Evolutionary conservation across 441 rosid species (phyloP).

Genomic region (Bruguiera hainesii): DNA sequence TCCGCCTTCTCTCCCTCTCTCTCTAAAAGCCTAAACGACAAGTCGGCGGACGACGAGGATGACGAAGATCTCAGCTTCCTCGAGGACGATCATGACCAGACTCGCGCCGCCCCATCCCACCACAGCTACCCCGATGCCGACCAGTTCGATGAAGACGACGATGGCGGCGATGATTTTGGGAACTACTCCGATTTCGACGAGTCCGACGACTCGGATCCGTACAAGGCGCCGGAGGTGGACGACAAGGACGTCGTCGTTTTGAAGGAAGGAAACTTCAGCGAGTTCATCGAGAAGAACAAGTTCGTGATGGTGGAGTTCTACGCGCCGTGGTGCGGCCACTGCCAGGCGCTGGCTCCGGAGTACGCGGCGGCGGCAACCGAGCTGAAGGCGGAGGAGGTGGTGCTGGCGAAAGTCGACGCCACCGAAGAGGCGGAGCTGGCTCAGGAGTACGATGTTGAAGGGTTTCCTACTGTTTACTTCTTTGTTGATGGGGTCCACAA

Average conservation of each 20-base stretch:
- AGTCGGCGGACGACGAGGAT: conserved; percentile 40
- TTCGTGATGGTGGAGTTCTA: conserved; percentile 96
- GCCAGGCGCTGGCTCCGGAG: conserved; percentile 95
- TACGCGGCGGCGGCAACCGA: conserved; percentile 98
- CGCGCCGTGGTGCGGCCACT: conserved; percentile 99
- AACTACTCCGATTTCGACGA: conserved; percentile 65
- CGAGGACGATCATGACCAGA: conserved; percentile 52
- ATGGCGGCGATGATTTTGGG: conserved; percentile 26
- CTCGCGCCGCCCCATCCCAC: conserved; percentile 16
- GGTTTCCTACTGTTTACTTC: conserved; percentile 78
- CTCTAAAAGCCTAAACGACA: conserved; percentile 25
- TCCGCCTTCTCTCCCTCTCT: conserved; percentile 46
- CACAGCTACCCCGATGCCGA: conserved; percentile 31
- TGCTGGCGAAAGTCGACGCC: conserved; percentile 87
- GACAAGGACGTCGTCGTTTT: conserved; percentile 89
- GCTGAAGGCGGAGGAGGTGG: conserved; percentile 56
- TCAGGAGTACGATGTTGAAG: conserved; percentile 74
- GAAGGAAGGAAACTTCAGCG: conserved; percentile 73
- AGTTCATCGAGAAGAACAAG: conserved; percentile 49
- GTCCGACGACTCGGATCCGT: conserved; percentile 44
- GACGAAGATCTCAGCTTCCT: conserved; percentile 98
- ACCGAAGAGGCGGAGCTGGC: conserved; percentile 87
- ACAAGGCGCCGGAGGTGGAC: conserved; percentile 66
- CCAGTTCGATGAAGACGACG: conserved; percentile 34
- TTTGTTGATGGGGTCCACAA: conserved; percentile 84